These are phyloP conservation scores for Solanum hybrid DNA, from an alignment of 305 asterid species.

Conservation along the genomic window DNA sequence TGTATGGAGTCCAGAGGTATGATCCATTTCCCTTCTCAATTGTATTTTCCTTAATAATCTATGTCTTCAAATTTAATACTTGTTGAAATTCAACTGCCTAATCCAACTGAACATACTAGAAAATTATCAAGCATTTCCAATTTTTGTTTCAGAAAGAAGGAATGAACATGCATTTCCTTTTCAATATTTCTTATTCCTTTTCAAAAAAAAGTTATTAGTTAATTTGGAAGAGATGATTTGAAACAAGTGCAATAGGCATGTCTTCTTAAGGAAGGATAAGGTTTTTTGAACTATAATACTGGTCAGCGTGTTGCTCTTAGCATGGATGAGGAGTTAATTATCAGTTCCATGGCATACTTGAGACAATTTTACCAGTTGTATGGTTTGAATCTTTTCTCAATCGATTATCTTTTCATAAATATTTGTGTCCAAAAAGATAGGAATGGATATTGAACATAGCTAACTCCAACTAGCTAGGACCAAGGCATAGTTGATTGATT, in stretches of 20 bases:
- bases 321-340: not conserved
- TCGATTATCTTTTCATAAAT: not conserved
- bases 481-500: not conserved
- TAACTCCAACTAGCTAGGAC: not conserved
- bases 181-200: not conserved
- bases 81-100: not conserved
- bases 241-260: not conserved
- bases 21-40: conserved; percentile 4
- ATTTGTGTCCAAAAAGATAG: not conserved
- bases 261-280: not conserved
- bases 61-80: not conserved
- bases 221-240: not conserved
- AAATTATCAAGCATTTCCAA: not conserved
- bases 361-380: not conserved
- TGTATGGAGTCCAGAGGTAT: conserved; percentile 99
- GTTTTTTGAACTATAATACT: not conserved
- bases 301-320: not conserved
- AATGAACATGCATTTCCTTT: not conserved
- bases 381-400: not conserved
- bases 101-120: not conserved
- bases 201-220: not conserved
- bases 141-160: not conserved
- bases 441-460: not conserved
- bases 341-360: not conserved
- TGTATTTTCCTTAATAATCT: not conserved